Conservation (phyloP, 768 basidiomycete genomes). For the Leccinum longicurvipes region DNA sequence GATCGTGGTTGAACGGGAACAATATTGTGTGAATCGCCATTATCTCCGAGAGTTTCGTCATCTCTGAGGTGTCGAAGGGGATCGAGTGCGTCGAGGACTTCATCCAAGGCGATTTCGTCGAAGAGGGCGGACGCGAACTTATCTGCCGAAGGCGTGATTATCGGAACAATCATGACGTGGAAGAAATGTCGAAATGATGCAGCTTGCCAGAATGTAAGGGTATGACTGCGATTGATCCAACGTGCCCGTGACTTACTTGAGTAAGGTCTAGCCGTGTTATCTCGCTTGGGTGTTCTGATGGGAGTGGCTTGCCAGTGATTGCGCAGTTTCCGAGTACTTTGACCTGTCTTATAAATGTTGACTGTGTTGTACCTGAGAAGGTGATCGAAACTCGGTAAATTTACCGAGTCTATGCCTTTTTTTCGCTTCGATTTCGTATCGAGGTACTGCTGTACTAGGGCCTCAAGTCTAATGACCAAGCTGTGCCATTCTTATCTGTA, state of each 20-base stretch:
- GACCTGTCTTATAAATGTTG: not conserved
- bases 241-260: not conserved
- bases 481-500: not conserved
- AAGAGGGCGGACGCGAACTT: constrained; percentile 11
- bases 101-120: constrained; percentile 46
- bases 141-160: not conserved
- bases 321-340: not conserved
- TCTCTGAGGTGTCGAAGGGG: constrained; percentile 61
- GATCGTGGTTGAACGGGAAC: constrained; percentile 56
- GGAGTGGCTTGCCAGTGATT: not conserved
- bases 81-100: constrained; percentile 51
- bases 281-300: not conserved
- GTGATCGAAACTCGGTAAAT: not conserved
- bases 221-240: not conserved
- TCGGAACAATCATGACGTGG: constrained; percentile 6
- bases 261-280: not conserved
- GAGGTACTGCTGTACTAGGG: too few relatives aligned
- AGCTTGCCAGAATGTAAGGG: not conserved
- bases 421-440: not conserved
- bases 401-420: not conserved
- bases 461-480: too few relatives aligned
- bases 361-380: not conserved
- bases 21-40: constrained; percentile 27
- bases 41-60: constrained; percentile 30
- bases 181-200: not conserved